phyloP scores from a whole-genome alignment of 495 filamentous ascomycete species.

The Aspergillus cavernicola region DNA sequence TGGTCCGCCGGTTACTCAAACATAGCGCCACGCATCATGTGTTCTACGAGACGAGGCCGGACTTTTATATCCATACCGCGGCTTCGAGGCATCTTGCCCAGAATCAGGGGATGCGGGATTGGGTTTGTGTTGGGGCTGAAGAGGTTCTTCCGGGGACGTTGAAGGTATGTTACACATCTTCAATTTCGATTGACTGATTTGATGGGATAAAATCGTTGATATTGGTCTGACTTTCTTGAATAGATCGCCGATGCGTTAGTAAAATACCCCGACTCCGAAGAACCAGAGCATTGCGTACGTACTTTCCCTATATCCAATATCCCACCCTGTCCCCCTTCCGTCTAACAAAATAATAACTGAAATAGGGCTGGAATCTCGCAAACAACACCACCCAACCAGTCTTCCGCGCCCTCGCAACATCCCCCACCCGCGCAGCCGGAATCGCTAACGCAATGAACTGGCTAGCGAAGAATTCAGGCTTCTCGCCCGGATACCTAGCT shows the following conservation, averaged over 20 bases:
- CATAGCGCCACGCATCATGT: slow-evolving; percentile 1
- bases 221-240: neutral
- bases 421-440: neutral
- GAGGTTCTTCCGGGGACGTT: slow-evolving; percentile 21
- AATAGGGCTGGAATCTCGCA: neutral
- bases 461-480: neutral
- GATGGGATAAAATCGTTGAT: too few relatives aligned
- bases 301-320: neutral
- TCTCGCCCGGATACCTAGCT: neutral
- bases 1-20: neutral
- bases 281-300: neutral
- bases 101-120: slow-evolving; percentile 41
- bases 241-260: neutral
- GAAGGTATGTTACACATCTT: neutral
- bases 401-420: neutral
- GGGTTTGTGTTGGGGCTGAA: slow-evolving; percentile 48
- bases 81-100: slow-evolving; percentile 39
- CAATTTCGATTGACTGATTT: neutral
- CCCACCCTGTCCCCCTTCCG: too few relatives aligned
- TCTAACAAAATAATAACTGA: too few relatives aligned
- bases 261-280: neutral
- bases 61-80: slow-evolving; percentile 15
- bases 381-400: neutral
- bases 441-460: neutral
- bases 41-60: slow-evolving; percentile 12